These are phyloP conservation scores for Termitomyces sp. DNA, from an alignment of 768 basidiomycete species.

Conservation along the genomic window DNA sequence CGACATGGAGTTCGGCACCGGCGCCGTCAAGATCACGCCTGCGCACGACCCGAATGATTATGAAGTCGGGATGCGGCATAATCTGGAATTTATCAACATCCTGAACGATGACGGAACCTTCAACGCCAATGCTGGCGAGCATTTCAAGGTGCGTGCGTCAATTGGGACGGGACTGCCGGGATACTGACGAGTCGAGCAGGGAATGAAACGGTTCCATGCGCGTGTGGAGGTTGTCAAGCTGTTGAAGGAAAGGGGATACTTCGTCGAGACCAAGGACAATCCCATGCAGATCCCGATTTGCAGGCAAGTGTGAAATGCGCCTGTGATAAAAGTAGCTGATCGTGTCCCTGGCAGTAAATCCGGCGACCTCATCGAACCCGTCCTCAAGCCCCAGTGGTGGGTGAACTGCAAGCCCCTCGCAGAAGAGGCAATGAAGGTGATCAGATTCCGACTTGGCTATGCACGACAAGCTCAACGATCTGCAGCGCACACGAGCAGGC, in stretches of 20 bases:
- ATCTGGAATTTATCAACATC: slow-evolving; percentile 89
- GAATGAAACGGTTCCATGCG: slow-evolving; percentile 98
- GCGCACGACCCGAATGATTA: slow-evolving; percentile 98
- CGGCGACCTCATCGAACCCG: slow-evolving; percentile 91
- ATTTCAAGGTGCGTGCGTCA: slow-evolving; percentile 52
- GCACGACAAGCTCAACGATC: neutral
- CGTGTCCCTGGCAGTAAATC: slow-evolving; percentile 63
- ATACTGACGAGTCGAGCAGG: slow-evolving; percentile 33
- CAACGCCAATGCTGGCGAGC: slow-evolving; percentile 81
- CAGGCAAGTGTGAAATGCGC: slow-evolving; percentile 40
- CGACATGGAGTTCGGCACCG: slow-evolving; percentile 95
- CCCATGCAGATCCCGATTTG: slow-evolving; percentile 97
- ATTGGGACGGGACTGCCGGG: neutral
- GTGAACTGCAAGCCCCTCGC: slow-evolving; percentile 89
- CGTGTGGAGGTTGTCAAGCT: slow-evolving; percentile 78
- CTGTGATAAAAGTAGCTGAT: neutral
- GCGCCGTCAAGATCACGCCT: slow-evolving; percentile 98
- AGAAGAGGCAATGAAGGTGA: slow-evolving; percentile 81
- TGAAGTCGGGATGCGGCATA: slow-evolving; percentile 84
- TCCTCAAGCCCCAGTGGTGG: slow-evolving; percentile 99
- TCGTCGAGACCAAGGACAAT: slow-evolving; percentile 90
- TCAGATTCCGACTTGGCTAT: neutral
- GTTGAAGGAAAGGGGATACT: slow-evolving; percentile 80
- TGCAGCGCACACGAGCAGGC: slow-evolving; percentile 81
- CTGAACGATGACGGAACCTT: slow-evolving; percentile 96